Evolutionary conservation across 2,329 filamentous ascomycete genomes (phyloP).

Genomic region (Clarireedia hainanense): DNA sequence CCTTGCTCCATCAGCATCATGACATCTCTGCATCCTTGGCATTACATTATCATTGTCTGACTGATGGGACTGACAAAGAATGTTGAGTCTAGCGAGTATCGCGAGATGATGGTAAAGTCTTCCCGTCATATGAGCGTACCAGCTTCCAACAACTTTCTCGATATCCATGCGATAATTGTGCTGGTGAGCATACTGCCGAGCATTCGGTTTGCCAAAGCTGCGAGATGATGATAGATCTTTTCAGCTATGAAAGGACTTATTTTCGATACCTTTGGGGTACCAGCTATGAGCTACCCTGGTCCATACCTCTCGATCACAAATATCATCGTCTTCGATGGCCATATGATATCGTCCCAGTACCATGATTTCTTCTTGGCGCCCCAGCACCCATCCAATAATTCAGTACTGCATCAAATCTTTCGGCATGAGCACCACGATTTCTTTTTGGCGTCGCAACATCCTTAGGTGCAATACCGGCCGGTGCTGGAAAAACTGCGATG

Average conservation of each 20-base stretch:
- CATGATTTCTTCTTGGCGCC: slow-evolving; percentile 54
- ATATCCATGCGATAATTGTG: slow-evolving; percentile 35
- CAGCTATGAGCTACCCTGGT: slow-evolving; percentile 70
- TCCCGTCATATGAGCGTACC: slow-evolving; percentile 64
- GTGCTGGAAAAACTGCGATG: slow-evolving; percentile 83
- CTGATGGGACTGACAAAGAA: slow-evolving; percentile 42
- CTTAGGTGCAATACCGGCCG: slow-evolving; percentile 61
- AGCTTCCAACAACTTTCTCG: not conserved
- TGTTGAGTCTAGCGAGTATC: too few relatives aligned
- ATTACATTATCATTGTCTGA: slow-evolving; percentile 61
- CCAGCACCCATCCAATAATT: slow-evolving; percentile 35
- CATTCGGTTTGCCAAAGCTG: slow-evolving; percentile 64
- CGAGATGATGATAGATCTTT: slow-evolving; percentile 80
- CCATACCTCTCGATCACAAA: slow-evolving; percentile 69
- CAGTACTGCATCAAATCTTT: slow-evolving; percentile 65
- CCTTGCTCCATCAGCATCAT: slow-evolving; percentile 54
- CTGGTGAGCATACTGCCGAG: slow-evolving; percentile 62
- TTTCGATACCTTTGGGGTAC: slow-evolving; percentile 62
- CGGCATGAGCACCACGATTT: slow-evolving; percentile 81
- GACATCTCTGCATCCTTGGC: slow-evolving; percentile 41
- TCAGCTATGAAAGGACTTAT: slow-evolving; percentile 62
- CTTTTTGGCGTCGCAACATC: slow-evolving; percentile 81
- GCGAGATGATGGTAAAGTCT: too few relatives aligned
- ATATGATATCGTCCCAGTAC: slow-evolving; percentile 74
- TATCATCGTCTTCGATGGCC: slow-evolving; percentile 81